Evolutionary conservation across 495 filamentous ascomycete species (phyloP), one percentile per base, ranked within the genome.

Genomic region (Symbiotaphrina buchneri): DNA sequence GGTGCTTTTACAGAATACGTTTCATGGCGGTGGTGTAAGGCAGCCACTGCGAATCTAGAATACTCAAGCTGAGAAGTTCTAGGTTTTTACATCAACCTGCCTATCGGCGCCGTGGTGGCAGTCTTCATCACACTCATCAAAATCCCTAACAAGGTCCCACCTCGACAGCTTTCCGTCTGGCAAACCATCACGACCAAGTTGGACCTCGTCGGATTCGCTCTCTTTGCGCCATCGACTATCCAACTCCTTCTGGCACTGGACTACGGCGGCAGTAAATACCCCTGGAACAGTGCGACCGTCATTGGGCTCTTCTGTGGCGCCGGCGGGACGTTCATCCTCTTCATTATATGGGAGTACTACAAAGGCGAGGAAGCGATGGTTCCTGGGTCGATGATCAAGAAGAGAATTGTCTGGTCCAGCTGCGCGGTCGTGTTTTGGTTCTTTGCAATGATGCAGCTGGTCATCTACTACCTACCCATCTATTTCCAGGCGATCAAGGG

Each of bases 191-290:
- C 33, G 23, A 31, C 28, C 16, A 25, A 52, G 27, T 25, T 68
- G 26, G 68, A 72, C 30, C 39, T 63, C 5, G 27, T 55, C 5
- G 67, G 67, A 10, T 55, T 56, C 30, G 29, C 38, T 0, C 25
- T 57, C 1, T 46, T 70, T 23, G 48, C 52, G 6, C 47, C 59
- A 4, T 43, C 61, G 0, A 47, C 55, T 15, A 49, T 59, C 19
- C 52, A 53, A 43, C 41, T 64, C 3, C 43, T 70, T 0, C 38
- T 68, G 6, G 64, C 56, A 1, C 43, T 70, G 10, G 56, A 69
- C 39, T 68, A 53, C 35, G 65, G 61, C 11, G 65, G 63, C 4
- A 53, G 49, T 7, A 39, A 45, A 11, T 58, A 58, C 37, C 34
- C 52, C 0, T 69, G 65, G 66, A 49, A 46, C 17, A 11, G 11